Percentiles rank a stretch among this genome's conserved stretches.
Conservation (phyloP, 495 filamentous ascomycete genomes). For the Aspergillus kassunensis region DNA sequence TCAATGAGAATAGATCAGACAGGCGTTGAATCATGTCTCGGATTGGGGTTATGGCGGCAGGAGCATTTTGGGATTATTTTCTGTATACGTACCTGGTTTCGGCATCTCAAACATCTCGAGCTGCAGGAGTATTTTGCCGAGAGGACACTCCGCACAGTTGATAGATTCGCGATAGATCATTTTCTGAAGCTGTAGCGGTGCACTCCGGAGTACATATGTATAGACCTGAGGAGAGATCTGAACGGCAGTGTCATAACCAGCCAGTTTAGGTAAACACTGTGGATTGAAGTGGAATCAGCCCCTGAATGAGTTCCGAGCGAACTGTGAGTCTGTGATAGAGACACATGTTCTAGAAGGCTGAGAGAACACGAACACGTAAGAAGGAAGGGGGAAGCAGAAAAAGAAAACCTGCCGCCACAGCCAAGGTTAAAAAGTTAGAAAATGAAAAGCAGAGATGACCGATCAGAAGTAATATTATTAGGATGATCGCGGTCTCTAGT, state of each 20-base stretch:
- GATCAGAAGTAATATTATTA: not conserved
- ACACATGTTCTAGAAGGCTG: not conserved
- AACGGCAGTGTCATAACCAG: too few relatives aligned
- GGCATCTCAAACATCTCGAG: not conserved
- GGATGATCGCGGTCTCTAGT: too few relatives aligned
- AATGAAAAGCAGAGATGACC: not conserved
- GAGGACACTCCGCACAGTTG: too few relatives aligned
- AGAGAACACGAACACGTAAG: constrained; percentile 1
- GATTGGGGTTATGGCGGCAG: not conserved
- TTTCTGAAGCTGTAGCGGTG: too few relatives aligned
- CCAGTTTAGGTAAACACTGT: too few relatives aligned
- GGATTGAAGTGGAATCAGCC: too few relatives aligned
- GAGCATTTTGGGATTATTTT: not conserved
- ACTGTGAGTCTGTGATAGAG: not conserved
- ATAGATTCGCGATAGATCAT: too few relatives aligned
- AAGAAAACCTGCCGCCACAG: constrained; percentile 4
- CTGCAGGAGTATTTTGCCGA: too few relatives aligned
- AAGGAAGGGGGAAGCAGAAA: not conserved
- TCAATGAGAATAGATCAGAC: not conserved
- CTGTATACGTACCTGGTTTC: not conserved
- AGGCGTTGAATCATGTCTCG: not conserved
- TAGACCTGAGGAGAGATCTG: too few relatives aligned
- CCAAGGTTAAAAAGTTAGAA: not conserved
- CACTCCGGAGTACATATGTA: too few relatives aligned
- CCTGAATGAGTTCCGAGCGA: too few relatives aligned